Conservation (phyloP, 169 alveolate species). For the Perkinsus olseni region DNA sequence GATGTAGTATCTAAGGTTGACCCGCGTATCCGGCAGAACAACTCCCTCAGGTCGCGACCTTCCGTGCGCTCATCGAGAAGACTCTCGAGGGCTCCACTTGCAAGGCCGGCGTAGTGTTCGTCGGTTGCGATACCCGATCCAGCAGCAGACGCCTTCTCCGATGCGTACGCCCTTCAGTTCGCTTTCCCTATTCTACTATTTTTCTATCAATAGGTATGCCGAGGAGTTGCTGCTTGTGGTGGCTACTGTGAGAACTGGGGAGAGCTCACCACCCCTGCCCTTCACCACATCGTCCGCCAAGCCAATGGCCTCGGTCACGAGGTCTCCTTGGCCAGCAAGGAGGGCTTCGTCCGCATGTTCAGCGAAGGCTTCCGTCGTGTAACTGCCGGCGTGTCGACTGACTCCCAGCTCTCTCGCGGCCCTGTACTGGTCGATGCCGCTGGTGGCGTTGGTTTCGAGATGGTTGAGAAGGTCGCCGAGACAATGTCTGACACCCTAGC, state of each 20-base stretch:
- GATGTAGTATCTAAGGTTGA: not conserved
- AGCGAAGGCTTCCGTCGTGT: not conserved
- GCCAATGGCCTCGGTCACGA: not conserved
- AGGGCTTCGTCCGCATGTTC: not conserved
- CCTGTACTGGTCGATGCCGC: constrained; percentile 47
- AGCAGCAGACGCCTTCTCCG: not conserved
- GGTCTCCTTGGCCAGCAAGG: not conserved
- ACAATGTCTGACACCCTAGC: not conserved
- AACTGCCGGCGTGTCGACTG: not conserved
- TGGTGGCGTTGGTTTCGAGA: constrained; percentile 60
- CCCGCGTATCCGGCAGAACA: not conserved
- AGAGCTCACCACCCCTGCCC: not conserved
- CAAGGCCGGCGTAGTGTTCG: not conserved
- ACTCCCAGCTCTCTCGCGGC: constrained; percentile 1
- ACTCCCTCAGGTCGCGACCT: not conserved
- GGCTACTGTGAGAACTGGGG: constrained; percentile 1
- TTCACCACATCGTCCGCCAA: not conserved
- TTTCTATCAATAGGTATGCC: not conserved
- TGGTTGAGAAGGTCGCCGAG: constrained; percentile 19
- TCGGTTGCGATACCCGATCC: not conserved
- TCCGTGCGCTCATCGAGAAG: not conserved
- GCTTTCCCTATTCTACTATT: not conserved
- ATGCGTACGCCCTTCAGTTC: not conserved
- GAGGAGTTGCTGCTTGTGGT: not conserved
- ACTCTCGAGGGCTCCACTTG: not conserved